Base-by-base conservation (phyloP, 108 stramenopile genomes). In the Aurantiochytrium sp. region DNA sequence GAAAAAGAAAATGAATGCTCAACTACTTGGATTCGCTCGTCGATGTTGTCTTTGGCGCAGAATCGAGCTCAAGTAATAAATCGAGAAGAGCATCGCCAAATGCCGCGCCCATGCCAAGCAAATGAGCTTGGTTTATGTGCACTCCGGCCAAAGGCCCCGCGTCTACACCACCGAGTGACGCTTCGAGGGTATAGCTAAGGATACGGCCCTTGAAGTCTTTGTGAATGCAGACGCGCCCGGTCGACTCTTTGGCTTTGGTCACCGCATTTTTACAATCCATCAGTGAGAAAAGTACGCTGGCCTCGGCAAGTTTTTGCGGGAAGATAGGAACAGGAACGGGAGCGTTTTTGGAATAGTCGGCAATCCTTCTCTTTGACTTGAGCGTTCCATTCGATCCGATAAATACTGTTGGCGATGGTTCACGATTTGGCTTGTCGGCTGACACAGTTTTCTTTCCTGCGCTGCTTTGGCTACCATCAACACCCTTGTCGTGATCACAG, bases 171-270 rank as follows among this genome's bases (percentile, higher is more conserved):
- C 92, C 91, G 60, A 93, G 92, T 47, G 90, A 91, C 42, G 90
- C 90, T 64, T 93, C 93, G 51, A 93, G 43, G 23, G 93, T 93
- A 64, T 92, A 93, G 91, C 90, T 89, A 87, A 88, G 90, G 14
- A 92, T 59, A 21, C 89, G 44, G 23, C 93, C 93, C 12, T 53
- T 47, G 51, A 91, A 53, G 57, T 93, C 90, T 42, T 58, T 90
- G 25, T 92, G 90, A 23, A 53, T 91, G 0, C 91, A 91, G 64
- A 93, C 93, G 18, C 93, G 90, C 18, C 93, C 93, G 29, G 92
- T 92, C 5, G 89, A 92, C 42, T 90, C 88, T 91, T 93, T 93
- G 49, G 89, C 88, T 25, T 89, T 5, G 5, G 89, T 55, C 69
- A 90, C 72, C 5, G 14, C 23, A 72, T 88, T 58, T 10, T 49